Conservation (phyloP, 192 early-diverging fungal species). For the Backusella macrospora region DNA sequence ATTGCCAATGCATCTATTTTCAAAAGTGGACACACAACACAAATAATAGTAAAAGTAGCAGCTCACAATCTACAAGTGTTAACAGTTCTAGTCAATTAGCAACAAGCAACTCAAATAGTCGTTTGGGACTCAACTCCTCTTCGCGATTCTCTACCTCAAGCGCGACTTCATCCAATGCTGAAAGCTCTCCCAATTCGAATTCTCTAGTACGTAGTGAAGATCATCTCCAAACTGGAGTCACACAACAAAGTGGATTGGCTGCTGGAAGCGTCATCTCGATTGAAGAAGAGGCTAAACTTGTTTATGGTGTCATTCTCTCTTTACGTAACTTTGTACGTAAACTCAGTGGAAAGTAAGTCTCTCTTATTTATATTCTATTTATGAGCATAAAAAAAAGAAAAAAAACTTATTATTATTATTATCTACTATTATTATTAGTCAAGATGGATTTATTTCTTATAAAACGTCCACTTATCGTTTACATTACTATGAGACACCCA, state of each 20-base stretch:
- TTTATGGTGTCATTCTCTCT: constrained; percentile 94
- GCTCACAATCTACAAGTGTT: constrained; percentile 26
- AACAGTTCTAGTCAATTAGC: constrained; percentile 38
- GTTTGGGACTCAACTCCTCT: constrained; percentile 44
- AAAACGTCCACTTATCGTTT: constrained; percentile 85
- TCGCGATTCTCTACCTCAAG: constrained; percentile 45
- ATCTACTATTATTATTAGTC: constrained; percentile 41
- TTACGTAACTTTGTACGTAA: constrained; percentile 88
- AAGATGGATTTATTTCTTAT: constrained; percentile 75
- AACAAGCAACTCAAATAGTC: constrained; percentile 31
- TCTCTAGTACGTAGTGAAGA: constrained; percentile 22
- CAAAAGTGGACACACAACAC: constrained; percentile 70
- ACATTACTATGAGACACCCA: constrained; percentile 90
- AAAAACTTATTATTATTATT: neutral
- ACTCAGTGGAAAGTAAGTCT: constrained; percentile 59
- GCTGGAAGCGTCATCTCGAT: constrained; percentile 58
- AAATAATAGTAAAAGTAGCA: constrained; percentile 20
- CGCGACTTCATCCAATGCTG: constrained; percentile 28
- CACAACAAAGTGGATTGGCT: constrained; percentile 38
- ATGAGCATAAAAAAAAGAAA: neutral
- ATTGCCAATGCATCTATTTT: constrained; percentile 90
- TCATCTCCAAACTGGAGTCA: constrained; percentile 29
- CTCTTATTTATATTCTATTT: neutral
- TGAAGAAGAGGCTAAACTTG: constrained; percentile 91
- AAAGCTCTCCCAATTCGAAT: constrained; percentile 34